Evolutionary conservation across 352 stramenopile genomes (phyloP).

Genomic region (Globisporangium acanthophoron): DNA sequence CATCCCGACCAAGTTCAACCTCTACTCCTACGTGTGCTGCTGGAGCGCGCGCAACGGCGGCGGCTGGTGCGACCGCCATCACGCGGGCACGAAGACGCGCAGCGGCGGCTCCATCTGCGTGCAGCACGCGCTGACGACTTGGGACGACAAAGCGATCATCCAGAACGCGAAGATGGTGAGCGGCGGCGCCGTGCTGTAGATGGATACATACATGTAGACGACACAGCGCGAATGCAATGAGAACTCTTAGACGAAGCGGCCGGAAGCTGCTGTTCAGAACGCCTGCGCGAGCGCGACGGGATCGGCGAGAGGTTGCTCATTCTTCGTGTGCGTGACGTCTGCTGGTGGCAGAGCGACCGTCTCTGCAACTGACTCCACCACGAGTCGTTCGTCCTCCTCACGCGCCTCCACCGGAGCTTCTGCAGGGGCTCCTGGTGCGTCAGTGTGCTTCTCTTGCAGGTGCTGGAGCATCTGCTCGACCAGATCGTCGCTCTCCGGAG

Average conservation of each 20-base stretch:
- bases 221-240: too few relatives aligned
- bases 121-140: constrained; percentile 9
- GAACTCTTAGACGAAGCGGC: not conserved
- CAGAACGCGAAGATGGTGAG: not conserved
- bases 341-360: too few relatives aligned
- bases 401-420: not conserved
- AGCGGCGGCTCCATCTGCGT: constrained; percentile 66
- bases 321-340: too few relatives aligned
- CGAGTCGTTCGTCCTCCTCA: too few relatives aligned
- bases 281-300: constrained; percentile 4
- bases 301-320: too few relatives aligned
- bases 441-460: constrained; percentile 6
- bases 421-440: constrained; percentile 1
- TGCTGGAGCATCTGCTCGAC: constrained; percentile 13
- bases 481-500: constrained; percentile 12
- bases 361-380: too few relatives aligned
- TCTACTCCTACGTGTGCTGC: constrained; percentile 84
- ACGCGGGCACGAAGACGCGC: constrained; percentile 40
- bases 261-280: constrained; percentile 4
- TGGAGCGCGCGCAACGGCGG: constrained; percentile 71
- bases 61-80: constrained; percentile 67
- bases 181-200: not conserved
- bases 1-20: constrained; percentile 82
- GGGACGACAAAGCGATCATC: not conserved
- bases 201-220: too few relatives aligned